Evolutionary conservation across 305 asterid genomes (phyloP), one percentile per base, ranked within the genome.

Genomic region (Fraxinus ornus): DNA sequence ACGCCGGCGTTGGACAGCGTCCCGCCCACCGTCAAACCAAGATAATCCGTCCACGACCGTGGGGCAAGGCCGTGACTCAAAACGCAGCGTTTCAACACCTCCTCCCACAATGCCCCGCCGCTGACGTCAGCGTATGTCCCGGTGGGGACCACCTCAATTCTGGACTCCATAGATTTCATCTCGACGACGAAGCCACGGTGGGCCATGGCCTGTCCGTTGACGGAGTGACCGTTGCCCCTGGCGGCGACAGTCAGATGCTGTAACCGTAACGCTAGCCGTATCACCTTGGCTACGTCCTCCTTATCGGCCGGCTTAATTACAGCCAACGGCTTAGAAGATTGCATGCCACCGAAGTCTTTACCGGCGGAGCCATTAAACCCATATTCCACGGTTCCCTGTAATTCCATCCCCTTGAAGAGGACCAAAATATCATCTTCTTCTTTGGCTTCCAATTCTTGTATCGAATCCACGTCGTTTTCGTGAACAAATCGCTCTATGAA

Each of bases 191-290:
- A 83, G 28, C 98, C 98, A 0, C 86, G 87, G 90, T 91, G 90
- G 88, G 98, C 97, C 96, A 92, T 91, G 68, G 99, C 91, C 84
- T 95, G 99, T 57, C 99, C 99, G 96, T 93, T 90, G 89, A 93
- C 88, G 62, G 97, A 92, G 88, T 94, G 99, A 30, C 99, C 98
- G 94, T 95, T 95, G 32, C 99, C 99, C 79, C 95, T 91, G 64
- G 99, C 98, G 3, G 99, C 95, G 19, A 94, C 97, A 81, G 98
- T 89, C 60, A 95, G 88, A 83, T 86, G 75, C 13, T 87, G 92
- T 13, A 91, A 86, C 24, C 90, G 86, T 0, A 88, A 80, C 52
- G 94, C 97, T 0, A 87, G 80, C 57, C 86, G 82, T 1, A 95
- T 60, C 2, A 90, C 93, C 83, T 85, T 85, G 6, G 94, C 91